phyloP scores from a whole-genome alignment of 805 yeast species.

The Saccharomycopsis schoenii region DNA sequence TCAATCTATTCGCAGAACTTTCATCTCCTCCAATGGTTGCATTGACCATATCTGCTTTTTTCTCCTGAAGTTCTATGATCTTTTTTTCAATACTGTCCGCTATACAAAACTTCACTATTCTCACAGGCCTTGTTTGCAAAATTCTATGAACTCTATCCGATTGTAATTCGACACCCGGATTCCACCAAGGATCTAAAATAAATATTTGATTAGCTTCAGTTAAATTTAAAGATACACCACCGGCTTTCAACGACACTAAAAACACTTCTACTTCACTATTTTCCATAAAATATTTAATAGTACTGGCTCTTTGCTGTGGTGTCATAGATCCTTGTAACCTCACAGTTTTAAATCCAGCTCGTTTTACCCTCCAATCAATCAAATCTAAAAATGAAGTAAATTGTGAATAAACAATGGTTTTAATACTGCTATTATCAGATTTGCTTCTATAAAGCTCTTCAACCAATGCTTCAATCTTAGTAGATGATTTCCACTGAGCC shows the following conservation, averaged over 20 bases:
- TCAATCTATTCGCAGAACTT: constrained; percentile 76
- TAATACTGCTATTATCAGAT: constrained; percentile 80
- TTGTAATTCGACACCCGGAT: constrained; percentile 97
- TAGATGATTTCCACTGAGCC: constrained; percentile 82
- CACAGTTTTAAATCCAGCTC: constrained; percentile 93
- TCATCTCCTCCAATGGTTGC: constrained; percentile 94
- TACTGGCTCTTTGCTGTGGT: constrained; percentile 87
- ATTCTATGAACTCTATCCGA: constrained; percentile 96
- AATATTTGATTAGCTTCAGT: constrained; percentile 98
- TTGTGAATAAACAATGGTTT: constrained; percentile 94
- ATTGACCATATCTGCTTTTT: constrained; percentile 95
- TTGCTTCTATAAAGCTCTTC: constrained; percentile 85
- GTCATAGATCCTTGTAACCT: constrained; percentile 96
- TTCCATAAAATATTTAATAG: constrained; percentile 86
- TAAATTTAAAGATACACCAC: constrained; percentile 94
- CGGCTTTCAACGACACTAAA: constrained; percentile 91
- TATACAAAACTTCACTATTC: constrained; percentile 84
- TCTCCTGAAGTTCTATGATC: constrained; percentile 91
- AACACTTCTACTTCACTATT: constrained; percentile 89
- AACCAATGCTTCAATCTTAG: constrained; percentile 92
- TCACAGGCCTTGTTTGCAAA: constrained; percentile 91
- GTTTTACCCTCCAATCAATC: constrained; percentile 87
- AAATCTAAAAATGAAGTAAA: constrained; percentile 94
- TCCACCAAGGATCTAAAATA: constrained; percentile 98
- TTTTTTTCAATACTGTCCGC: constrained; percentile 96